Conservation (phyloP, 2,329 filamentous ascomycete species). For the Colletotrichum tamarilloi region DNA sequence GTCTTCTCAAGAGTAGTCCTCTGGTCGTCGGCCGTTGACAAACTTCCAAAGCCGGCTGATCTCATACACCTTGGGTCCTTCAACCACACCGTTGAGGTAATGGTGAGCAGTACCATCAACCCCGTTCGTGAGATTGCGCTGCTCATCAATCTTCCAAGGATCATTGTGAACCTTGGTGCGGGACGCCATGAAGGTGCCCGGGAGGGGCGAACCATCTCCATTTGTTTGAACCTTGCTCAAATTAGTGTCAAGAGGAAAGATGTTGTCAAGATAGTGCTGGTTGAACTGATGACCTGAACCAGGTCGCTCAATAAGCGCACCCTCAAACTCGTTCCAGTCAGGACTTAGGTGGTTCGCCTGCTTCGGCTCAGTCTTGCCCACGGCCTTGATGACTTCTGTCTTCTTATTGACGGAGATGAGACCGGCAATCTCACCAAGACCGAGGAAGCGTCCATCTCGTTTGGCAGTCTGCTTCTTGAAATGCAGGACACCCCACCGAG, state of each 20-base stretch:
- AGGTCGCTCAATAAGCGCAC: conserved; percentile 69
- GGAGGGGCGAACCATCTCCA: conserved; percentile 5
- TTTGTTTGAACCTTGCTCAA: conserved; percentile 1
- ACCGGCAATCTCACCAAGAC: neutral
- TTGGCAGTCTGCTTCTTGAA: conserved; percentile 51
- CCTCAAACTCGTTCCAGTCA: conserved; percentile 48
- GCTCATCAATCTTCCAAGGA: conserved; percentile 12
- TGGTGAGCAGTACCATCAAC: neutral
- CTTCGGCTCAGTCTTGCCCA: neutral
- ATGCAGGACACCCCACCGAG: conserved; percentile 78
- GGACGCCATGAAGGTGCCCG: conserved; percentile 4
- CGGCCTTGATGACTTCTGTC: neutral
- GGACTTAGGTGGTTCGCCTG: neutral
- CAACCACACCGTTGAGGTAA: conserved; percentile 8
- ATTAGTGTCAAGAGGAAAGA: conserved; percentile 58
- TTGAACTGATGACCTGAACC: conserved; percentile 68
- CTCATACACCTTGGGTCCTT: conserved; percentile 18
- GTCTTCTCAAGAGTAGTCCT: neutral
- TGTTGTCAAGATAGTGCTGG: conserved; percentile 71
- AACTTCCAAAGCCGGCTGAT: conserved; percentile 31
- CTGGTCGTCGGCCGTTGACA: conserved; percentile 14
- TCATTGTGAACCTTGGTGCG: conserved; percentile 17
- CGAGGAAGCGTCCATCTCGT: neutral
- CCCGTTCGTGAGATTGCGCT: conserved; percentile 3
- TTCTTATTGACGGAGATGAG: neutral